Evolutionary conservation across 495 filamentous ascomycete genomes (phyloP), one percentile per base, ranked within the genome.

Genomic region (Penicillium maclennaniae): DNA sequence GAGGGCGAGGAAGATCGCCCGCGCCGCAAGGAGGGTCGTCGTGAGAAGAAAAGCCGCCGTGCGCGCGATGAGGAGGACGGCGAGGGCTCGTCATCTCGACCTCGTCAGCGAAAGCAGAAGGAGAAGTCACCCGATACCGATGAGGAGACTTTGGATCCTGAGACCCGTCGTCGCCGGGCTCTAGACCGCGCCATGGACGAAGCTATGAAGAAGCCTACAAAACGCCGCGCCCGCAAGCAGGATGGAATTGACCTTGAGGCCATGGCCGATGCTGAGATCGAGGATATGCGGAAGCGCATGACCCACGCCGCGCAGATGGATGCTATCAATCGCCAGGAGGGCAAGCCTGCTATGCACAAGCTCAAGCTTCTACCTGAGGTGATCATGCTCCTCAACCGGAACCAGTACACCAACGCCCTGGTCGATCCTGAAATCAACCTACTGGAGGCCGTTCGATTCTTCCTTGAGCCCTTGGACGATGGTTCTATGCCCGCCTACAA

Each of bases 391-490:
- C 80, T 99, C 36, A 96, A 90, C 67, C 89, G 91, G 55, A 92
- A 91, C 63, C 74, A 79, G 49, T 89, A 86, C 41, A 79, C 92
- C 31, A 88, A 89, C 71, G 80, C 83, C 55, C 83, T 96, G 51
- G 85, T 96, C 52, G 95, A 99, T 56, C 91, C 92, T 0, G 92
- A 97, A 60, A 93, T 87, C 65, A 96, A 97, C 72, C 83, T 99
- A 56, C 79, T 99, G 27, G 89, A 95, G 68, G 88, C 90, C 3
- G 90, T 99, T 58, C 88, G 88, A 61, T 96, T 92, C 80, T 97
- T 97, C 83, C 85, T 99, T 12, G 95, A 99, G 65, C 95, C 95
- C 4, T 81, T 97, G 39, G 87, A 90, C 53, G 91, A 96, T 62
- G 93, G 92, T 54, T 87, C 87, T 41, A 77, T 99, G 23, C 93